Evolutionary conservation across 2,329 filamentous ascomycete genomes (phyloP).

Genomic region (Didymellaceae sp.): DNA sequence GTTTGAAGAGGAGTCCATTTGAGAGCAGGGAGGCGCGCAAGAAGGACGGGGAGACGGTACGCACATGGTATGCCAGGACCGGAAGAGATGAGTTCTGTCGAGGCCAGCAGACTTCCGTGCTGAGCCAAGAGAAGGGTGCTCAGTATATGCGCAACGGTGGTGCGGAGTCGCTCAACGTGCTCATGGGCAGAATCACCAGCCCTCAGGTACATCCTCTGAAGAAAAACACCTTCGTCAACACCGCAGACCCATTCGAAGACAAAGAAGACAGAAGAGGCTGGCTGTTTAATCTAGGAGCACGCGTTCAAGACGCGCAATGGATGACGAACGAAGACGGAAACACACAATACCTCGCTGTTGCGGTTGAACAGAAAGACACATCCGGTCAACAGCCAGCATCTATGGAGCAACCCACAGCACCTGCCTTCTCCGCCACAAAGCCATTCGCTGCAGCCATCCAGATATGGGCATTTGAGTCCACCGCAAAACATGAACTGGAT

Average conservation of each 20-base stretch:
- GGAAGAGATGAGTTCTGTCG: constrained; percentile 51
- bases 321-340: constrained; percentile 49
- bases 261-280: constrained; percentile 53
- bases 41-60: constrained; percentile 55
- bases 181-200: constrained; percentile 58
- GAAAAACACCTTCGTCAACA: constrained; percentile 52
- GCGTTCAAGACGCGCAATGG: constrained; percentile 59
- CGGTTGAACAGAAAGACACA: constrained; percentile 40
- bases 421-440: constrained; percentile 59
- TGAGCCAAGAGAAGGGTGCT: constrained; percentile 49
- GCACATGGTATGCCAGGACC: constrained; percentile 61
- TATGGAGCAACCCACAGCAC: constrained; percentile 45
- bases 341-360: constrained; percentile 64
- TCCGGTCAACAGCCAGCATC: constrained; percentile 29
- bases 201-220: constrained; percentile 54
- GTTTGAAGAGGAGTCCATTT: constrained; percentile 54
- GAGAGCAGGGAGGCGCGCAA: constrained; percentile 50
- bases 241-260: constrained; percentile 49
- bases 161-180: constrained; percentile 48
- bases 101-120: constrained; percentile 48
- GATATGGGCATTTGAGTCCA: constrained; percentile 63
- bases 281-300: constrained; percentile 63
- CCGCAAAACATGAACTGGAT: constrained; percentile 51
- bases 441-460: constrained; percentile 61
- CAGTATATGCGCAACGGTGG: constrained; percentile 52